These are phyloP conservation scores for Talaromyces piceae DNA, from an alignment of 2,329 filamentous ascomycete genomes.

Conservation along the genomic window DNA sequence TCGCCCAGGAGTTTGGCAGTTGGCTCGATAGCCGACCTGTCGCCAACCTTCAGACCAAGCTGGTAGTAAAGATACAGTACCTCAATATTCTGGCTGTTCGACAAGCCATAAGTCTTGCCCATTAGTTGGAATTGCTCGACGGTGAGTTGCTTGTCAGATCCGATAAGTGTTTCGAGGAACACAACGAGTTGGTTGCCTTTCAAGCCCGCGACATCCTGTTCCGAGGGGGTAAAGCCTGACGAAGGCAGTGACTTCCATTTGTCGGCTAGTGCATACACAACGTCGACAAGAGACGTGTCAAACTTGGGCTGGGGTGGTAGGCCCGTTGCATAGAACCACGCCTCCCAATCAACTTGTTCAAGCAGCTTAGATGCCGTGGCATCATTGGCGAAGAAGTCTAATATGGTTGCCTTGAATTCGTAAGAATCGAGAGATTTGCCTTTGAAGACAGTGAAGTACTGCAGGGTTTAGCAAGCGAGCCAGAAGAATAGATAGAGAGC, in stretches of 20 bases:
- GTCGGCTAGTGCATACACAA: slow-evolving; percentile 72
- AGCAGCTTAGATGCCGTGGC: slow-evolving; percentile 54
- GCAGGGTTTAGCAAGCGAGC: not conserved
- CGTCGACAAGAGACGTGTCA: slow-evolving; percentile 78
- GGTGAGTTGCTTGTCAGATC: slow-evolving; percentile 57
- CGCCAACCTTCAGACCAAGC: slow-evolving; percentile 68
- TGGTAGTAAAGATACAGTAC: slow-evolving; percentile 72
- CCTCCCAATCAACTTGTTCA: slow-evolving; percentile 76
- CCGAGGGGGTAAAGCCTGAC: slow-evolving; percentile 51
- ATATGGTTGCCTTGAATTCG: slow-evolving; percentile 82
- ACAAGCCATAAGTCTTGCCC: slow-evolving; percentile 66
- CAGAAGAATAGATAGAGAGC: not conserved
- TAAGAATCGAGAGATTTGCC: slow-evolving; percentile 85
- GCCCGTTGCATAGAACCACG: slow-evolving; percentile 80
- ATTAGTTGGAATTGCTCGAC: slow-evolving; percentile 61
- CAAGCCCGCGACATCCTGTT: slow-evolving; percentile 64
- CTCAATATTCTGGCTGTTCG: slow-evolving; percentile 75
- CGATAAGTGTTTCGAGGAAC: slow-evolving; percentile 74
- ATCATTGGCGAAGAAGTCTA: slow-evolving; percentile 75
- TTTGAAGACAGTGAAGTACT: slow-evolving; percentile 79
- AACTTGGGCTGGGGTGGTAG: slow-evolving; percentile 86
- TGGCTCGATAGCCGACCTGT: slow-evolving; percentile 60
- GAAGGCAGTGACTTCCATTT: slow-evolving; percentile 61
- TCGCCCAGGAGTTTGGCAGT: slow-evolving; percentile 67
- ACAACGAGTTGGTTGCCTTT: slow-evolving; percentile 84